phyloP scores from a whole-genome alignment of 2,329 filamentous ascomycete species.

The Xylariaceae sp. region DNA sequence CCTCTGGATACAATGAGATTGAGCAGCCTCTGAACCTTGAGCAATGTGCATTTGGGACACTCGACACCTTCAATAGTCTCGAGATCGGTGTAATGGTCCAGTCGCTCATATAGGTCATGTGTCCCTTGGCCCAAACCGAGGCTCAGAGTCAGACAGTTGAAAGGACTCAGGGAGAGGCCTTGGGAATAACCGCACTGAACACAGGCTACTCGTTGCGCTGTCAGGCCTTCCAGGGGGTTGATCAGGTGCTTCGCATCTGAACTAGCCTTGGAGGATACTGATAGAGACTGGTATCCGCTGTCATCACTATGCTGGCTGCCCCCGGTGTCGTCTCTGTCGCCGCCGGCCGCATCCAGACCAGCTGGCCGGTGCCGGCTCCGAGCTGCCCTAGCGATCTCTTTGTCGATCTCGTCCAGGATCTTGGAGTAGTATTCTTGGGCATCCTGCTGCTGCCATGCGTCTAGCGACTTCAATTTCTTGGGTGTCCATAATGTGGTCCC shows the following conservation, averaged over 20 bases:
- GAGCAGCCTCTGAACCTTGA: conserved; percentile 46
- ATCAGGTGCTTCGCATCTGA: conserved; percentile 35
- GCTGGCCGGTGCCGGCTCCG: conserved; percentile 23
- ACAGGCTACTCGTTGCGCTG: conserved; percentile 85
- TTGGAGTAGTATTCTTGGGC: conserved; percentile 96
- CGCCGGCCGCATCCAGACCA: conserved; percentile 32
- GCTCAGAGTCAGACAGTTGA: conserved; percentile 86
- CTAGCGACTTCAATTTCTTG: conserved; percentile 78
- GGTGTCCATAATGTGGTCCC: conserved; percentile 78
- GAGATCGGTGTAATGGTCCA: conserved; percentile 77
- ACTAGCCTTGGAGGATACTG: conserved; percentile 28
- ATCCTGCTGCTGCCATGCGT: conserved; percentile 92
- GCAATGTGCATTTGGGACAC: conserved; percentile 82
- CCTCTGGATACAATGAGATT: conserved; percentile 37
- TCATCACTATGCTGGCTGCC: conserved; percentile 47
- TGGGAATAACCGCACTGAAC: conserved; percentile 79
- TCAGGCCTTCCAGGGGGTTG: conserved; percentile 80
- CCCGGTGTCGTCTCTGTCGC: conserved; percentile 32
- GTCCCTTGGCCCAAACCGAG: conserved; percentile 55
- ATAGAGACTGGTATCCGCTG: conserved; percentile 47
- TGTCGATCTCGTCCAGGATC: conserved; percentile 76
- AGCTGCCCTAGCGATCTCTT: conserved; percentile 55
- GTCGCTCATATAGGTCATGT: conserved; percentile 68
- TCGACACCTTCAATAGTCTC: conserved; percentile 86
- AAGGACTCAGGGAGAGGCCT: conserved; percentile 81